These are phyloP conservation scores for Curvularia verruculosa DNA, from an alignment of 2,329 filamentous ascomycete genomes.

Conservation along the genomic window DNA sequence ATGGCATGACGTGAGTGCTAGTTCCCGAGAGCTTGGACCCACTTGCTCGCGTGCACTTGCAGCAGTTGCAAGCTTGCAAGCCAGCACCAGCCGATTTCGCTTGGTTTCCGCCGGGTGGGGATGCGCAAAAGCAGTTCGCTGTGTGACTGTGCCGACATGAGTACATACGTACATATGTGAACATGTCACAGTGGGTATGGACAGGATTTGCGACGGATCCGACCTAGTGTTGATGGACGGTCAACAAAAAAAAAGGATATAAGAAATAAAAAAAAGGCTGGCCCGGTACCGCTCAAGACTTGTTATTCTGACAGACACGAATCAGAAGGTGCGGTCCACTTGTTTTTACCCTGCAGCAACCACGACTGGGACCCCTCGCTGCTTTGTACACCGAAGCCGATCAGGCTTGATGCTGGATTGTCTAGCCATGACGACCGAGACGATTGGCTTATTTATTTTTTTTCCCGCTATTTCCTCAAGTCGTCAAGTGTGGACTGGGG, in stretches of 20 bases:
- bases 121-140: neutral
- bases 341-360: conserved; percentile 14
- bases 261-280: conserved; percentile 2
- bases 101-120: neutral
- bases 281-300: conserved; percentile 10
- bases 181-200: neutral
- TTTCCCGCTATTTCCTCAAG: conserved; percentile 3
- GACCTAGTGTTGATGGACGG: neutral
- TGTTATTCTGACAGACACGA: too few species aligned
- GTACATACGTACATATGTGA: too few species aligned
- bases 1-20: conserved; percentile 6
- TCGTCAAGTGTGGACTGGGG: conserved; percentile 2
- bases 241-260: too few species aligned
- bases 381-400: conserved; percentile 12
- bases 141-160: neutral
- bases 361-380: conserved; percentile 16
- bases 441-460: too few species aligned
- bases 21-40: conserved; percentile 6
- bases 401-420: conserved; percentile 13
- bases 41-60: conserved; percentile 1
- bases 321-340: conserved; percentile 3
- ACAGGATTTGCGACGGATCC: neutral
- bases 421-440: conserved; percentile 5
- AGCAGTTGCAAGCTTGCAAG: conserved; percentile 4
- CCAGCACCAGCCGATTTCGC: conserved; percentile 5